Percentiles rank a stretch among this genome's conserved stretches.
phyloP scores from a whole-genome alignment of 139 green algal genomes.

The Astrephomene gubernaculifera region DNA sequence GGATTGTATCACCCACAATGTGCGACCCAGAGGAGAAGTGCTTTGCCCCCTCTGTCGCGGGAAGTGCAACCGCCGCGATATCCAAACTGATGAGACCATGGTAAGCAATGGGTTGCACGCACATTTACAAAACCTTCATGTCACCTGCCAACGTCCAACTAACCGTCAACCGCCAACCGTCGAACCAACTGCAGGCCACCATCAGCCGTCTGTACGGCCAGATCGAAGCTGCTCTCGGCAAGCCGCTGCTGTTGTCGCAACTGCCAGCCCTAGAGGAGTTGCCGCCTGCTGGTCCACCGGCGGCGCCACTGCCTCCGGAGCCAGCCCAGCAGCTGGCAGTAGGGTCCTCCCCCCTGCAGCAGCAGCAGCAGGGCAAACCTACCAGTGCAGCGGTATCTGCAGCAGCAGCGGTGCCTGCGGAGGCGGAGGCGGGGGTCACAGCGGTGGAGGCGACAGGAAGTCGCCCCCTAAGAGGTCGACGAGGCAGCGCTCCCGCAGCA shows the following conservation, averaged over 20 bases:
- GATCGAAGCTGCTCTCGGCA: slow-evolving; percentile 44
- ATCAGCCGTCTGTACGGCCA: slow-evolving; percentile 42
- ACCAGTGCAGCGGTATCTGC: not conserved
- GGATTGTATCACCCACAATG: not conserved
- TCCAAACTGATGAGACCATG: slow-evolving; percentile 44
- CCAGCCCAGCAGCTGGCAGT: not conserved
- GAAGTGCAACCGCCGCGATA: slow-evolving; percentile 45
- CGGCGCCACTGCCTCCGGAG: not conserved
- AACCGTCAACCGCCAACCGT: not conserved
- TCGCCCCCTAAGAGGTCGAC: not conserved
- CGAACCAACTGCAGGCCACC: not conserved
- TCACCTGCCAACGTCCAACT: not conserved
- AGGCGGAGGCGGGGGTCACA: not conserved
- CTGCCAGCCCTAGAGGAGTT: slow-evolving; percentile 12
- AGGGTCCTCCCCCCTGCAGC: not conserved
- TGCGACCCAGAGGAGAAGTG: not conserved
- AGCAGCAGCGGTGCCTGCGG: not conserved
- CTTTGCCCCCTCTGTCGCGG: slow-evolving; percentile 55
- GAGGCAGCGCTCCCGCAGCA: not conserved
- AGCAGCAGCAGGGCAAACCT: not conserved
- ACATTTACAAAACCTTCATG: not conserved
- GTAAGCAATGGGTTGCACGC: not conserved
- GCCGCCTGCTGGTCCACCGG: not conserved
- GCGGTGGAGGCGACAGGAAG: not conserved
- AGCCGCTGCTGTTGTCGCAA: slow-evolving; percentile 3